A percentile compares a stretch with the other conserved stretches of the same genome.
Conservation (phyloP, 2,329 filamentous ascomycete species). For the Kalaharituber pfeilii region DNA sequence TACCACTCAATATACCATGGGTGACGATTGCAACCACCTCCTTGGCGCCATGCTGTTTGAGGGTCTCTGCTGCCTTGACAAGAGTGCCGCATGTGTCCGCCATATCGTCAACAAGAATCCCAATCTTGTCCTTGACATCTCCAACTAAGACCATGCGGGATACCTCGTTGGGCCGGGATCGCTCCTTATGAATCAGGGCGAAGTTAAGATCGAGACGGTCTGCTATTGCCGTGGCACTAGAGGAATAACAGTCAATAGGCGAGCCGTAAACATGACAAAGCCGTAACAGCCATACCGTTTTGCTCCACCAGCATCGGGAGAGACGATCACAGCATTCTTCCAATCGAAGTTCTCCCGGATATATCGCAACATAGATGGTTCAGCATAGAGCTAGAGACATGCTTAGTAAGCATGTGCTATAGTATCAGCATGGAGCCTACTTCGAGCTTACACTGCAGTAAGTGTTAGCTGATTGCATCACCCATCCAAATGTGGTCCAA, state of each 20-base stretch:
- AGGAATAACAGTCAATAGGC: neutral
- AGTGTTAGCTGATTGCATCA: no score
- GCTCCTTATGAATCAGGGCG: conserved; percentile 93
- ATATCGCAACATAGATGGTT: conserved; percentile 82
- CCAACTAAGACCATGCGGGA: conserved; percentile 92
- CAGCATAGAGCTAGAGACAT: conserved; percentile 58
- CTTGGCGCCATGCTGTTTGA: conserved; percentile 71
- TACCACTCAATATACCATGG: conserved; percentile 77
- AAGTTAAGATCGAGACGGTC: conserved; percentile 82
- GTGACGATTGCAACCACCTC: conserved; percentile 92
- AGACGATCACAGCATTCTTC: conserved; percentile 80
- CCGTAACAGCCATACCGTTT: conserved; percentile 39
- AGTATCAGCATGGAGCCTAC: no score
- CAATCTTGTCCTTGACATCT: conserved; percentile 75
- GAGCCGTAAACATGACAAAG: neutral
- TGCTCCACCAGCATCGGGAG: conserved; percentile 83
- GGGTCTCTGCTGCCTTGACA: conserved; percentile 77
- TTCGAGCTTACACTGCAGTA: no score
- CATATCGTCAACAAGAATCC: conserved; percentile 96
- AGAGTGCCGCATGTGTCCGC: conserved; percentile 86
- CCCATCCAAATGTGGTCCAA: neutral
- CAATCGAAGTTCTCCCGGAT: conserved; percentile 71
- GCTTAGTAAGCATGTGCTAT: neutral
- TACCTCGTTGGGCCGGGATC: conserved; percentile 73
- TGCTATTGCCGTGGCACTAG: conserved; percentile 65